Evolutionary conservation across 495 filamentous ascomycete genomes (phyloP), one percentile per base, ranked within the genome.

Genomic region (Emericellopsis terricola): DNA sequence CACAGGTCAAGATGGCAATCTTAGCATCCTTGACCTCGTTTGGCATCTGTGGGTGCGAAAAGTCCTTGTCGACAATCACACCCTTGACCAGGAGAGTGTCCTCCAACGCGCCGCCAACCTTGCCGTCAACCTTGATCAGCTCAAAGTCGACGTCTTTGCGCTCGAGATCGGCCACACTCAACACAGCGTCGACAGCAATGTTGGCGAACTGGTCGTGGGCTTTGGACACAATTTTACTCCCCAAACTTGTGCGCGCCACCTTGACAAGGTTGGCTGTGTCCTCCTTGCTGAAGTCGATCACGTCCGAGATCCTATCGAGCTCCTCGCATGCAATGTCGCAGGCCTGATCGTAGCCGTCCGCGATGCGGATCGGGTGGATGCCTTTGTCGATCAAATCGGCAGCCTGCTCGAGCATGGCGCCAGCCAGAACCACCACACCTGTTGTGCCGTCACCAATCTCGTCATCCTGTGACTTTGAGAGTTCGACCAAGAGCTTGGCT

Each of bases 21-120:
- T 94, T 96, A 45, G 91, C 89, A 57, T 99, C 81, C 36, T 60
- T 65, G 34, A 99, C 87, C 55, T 93, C 79, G 33, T 75, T 76
- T 18, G 89, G 89, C 89, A 99, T 99, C 55, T 99, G 89, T 11
- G 89, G 91, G 56, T 99, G 89, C 20, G 89, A 99, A 63, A 99
- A 96, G 55, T 99, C 89, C 62, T 99, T 99, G 67, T 99, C 89
- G 49, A 99, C 70, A 49, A 99, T 89, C 27, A 99, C 89, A 53
- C 89, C 89, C 59, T 94, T 85, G 36, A 99, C 86, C 23, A 99
- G 72, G 16, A 94, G 52, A 3, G 85, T 78, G 52, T 99, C 89
- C 53, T 94, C 86, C n/a, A 99, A 69, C 2, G 89, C 57, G 38
- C 91, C 89, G 33, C 89, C 89, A 11, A 96, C 81, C 63, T 99